Evolutionary conservation across 2,329 filamentous ascomycete species (phyloP).

Genomic region (Penicillium sp.): DNA sequence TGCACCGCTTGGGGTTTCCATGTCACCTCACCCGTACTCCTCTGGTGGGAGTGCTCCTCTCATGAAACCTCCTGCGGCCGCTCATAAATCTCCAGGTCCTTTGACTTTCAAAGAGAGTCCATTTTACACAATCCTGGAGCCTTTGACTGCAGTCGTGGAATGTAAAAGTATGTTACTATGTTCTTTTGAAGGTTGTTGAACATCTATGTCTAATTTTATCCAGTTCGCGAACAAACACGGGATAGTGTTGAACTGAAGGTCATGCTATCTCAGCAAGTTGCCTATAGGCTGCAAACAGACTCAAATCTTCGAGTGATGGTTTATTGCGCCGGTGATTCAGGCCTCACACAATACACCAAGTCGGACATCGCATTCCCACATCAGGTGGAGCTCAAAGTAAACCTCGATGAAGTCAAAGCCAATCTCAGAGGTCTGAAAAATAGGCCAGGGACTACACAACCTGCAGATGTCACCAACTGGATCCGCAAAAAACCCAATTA

Average conservation of each 20-base stretch:
- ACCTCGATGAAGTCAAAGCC: conserved; percentile 82
- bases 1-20: conserved; percentile 29
- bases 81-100: conserved; percentile 41
- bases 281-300: conserved; percentile 60
- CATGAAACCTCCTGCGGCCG: conserved; percentile 3
- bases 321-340: conserved; percentile 71
- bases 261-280: conserved; percentile 53
- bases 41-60: conserved; percentile 26
- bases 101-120: conserved; percentile 73
- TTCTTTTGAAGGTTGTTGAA: background rate
- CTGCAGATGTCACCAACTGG: conserved; percentile 81
- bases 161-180: conserved; percentile 65
- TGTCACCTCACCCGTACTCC: conserved; percentile 32
- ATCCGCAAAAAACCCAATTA: conserved; percentile 69
- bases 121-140: conserved; percentile 72
- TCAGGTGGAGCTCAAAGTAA: conserved; percentile 89
- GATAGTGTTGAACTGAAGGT: conserved; percentile 61
- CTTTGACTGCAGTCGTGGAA: conserved; percentile 63
- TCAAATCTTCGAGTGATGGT: conserved; percentile 72
- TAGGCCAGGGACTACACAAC: conserved; percentile 89
- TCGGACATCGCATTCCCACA: conserved; percentile 83
- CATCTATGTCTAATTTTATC: conserved; percentile 21
- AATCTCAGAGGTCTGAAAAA: conserved; percentile 95
- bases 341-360: conserved; percentile 56
- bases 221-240: conserved; percentile 60